Conservation (phyloP, 1,139 yeast species). For the Scheffersomyces quercinus region DNA sequence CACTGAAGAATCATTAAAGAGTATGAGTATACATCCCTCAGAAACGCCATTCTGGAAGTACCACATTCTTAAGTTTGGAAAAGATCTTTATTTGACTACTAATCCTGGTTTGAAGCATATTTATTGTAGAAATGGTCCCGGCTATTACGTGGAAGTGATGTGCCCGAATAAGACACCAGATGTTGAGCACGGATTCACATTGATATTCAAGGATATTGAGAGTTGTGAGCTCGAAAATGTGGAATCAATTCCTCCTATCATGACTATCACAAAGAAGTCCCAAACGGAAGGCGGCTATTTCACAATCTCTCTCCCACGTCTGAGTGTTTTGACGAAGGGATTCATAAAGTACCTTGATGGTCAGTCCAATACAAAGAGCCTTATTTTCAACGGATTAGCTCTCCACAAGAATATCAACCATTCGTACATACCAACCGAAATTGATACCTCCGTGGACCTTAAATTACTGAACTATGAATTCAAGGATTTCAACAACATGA, state of each 20-base stretch:
- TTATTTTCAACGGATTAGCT: slow-evolving; percentile 27
- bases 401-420: slow-evolving; percentile 28
- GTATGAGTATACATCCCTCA: slow-evolving; percentile 5
- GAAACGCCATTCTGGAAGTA: slow-evolving; percentile 57
- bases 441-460: slow-evolving; percentile 3
- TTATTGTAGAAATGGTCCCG: slow-evolving; percentile 58
- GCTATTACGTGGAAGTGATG: slow-evolving; percentile 49
- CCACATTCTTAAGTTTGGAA: slow-evolving; percentile 52
- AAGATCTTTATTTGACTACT: slow-evolving; percentile 55
- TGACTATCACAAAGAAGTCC: slow-evolving; percentile 30
- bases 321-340: not conserved
- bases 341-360: slow-evolving; percentile 1
- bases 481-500: slow-evolving; percentile 24
- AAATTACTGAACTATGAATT: slow-evolving; percentile 32
- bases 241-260: slow-evolving; percentile 22
- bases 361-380: not conserved
- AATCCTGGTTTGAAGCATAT: slow-evolving; percentile 58
- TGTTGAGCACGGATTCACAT: slow-evolving; percentile 26
- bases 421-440: slow-evolving; percentile 21
- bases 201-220: slow-evolving; percentile 34
- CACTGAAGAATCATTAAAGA: not conserved
- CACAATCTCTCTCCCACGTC: slow-evolving; percentile 26
- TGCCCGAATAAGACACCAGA: slow-evolving; percentile 14
- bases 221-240: slow-evolving; percentile 21
- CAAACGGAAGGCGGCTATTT: slow-evolving; percentile 31